A percentile compares a stretch with the other conserved stretches of the same genome.
These are phyloP conservation scores for Austroboletus eburneus DNA, from an alignment of 768 basidiomycete genomes.

Conservation along the genomic window DNA sequence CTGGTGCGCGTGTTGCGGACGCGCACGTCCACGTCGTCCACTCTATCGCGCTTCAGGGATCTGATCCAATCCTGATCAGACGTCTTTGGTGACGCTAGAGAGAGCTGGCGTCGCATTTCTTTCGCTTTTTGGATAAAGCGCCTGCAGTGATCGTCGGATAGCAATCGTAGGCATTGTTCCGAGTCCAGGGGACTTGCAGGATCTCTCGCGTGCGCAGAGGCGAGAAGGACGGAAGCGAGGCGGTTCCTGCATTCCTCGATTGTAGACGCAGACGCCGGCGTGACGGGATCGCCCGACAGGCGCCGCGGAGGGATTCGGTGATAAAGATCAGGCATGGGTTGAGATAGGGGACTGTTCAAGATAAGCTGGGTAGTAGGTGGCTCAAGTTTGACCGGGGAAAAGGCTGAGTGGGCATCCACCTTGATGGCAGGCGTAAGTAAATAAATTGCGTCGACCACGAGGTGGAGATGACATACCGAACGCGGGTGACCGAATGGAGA, in stretches of 20 bases:
- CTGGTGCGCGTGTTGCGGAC: slow-evolving; percentile 15
- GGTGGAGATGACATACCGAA: slow-evolving; percentile 19
- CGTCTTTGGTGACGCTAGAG: slow-evolving; percentile 4
- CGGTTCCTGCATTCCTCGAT: slow-evolving; percentile 26
- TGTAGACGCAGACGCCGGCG: slow-evolving; percentile 6
- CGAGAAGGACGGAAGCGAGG: slow-evolving; percentile 23
- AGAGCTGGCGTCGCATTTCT: slow-evolving; percentile 24
- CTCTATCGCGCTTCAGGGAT: slow-evolving; percentile 9
- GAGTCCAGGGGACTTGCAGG: slow-evolving; percentile 9
- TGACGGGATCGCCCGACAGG: slow-evolving; percentile 11
- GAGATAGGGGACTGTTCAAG: slow-evolving; percentile 5
- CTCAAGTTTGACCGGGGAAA: slow-evolving; percentile 11
- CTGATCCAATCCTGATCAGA: slow-evolving; percentile 2
- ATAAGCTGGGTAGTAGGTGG: too few species aligned
- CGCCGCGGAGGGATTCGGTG: background rate
- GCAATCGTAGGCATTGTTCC: slow-evolving; percentile 21
- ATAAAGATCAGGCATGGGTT: slow-evolving; percentile 2
- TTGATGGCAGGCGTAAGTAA: slow-evolving; percentile 6
- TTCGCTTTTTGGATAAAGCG: slow-evolving; percentile 19
- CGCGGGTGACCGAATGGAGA: background rate
- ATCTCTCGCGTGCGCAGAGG: slow-evolving; percentile 15
- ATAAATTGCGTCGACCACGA: slow-evolving; percentile 3
- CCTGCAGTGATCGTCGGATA: slow-evolving; percentile 26
- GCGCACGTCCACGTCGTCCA: slow-evolving; percentile 11
- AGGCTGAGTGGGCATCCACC: slow-evolving; percentile 4